Evolutionary conservation across 2,329 filamentous ascomycete species (phyloP), one percentile per base, ranked within the genome.

Genomic region (Paraphaeosphaeria minitans): DNA sequence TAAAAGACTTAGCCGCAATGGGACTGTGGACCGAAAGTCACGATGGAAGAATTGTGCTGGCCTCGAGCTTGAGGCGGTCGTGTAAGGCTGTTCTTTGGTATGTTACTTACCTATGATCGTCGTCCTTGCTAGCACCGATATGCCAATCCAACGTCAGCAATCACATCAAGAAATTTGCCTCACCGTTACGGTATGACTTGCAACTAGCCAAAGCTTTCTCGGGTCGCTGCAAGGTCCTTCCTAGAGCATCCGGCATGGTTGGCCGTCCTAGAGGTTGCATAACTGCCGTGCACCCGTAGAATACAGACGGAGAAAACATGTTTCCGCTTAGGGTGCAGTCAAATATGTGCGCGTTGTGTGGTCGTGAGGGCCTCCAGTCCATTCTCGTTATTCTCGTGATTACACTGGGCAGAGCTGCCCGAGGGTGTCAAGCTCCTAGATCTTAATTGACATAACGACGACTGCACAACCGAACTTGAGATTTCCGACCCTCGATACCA

Each of bases 51-150:
- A 27, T 19, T 14, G 29, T 31, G 5, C 6, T 21, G 33, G 13
- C 47, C 47, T 47, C 12, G n/a, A n/a, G n/a, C n/a, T n/a, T n/a
- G n/a, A n/a, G n/a, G n/a, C 29, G 49, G 49, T 41, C 35, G 33
- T 35, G 49, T 52, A 35, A 14, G 41, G 14, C 9, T 4, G 21
- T 49, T 29, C 35, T 52, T 6, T 37, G 49, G 49, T 52, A 52
- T 35, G 35, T 21, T 42, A 52, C n/a, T n/a, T n/a, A n/a, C n/a
- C n/a, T n/a, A n/a, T n/a, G 22, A 42, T 8, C 5, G 27, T 21
- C 49, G 35, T 16, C 49, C 16, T 13, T 21, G 22, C 14, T 29
- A 42, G 49, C 35, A 41, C 24, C 16, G 49, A 52, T 16, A 52
- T 42, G 22, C n/a, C 31, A 41, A 16, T 12, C 35, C 35, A 29